Evolutionary conservation across 805 yeast genomes (phyloP).

Genomic region (Ogataea zsoltii): DNA sequence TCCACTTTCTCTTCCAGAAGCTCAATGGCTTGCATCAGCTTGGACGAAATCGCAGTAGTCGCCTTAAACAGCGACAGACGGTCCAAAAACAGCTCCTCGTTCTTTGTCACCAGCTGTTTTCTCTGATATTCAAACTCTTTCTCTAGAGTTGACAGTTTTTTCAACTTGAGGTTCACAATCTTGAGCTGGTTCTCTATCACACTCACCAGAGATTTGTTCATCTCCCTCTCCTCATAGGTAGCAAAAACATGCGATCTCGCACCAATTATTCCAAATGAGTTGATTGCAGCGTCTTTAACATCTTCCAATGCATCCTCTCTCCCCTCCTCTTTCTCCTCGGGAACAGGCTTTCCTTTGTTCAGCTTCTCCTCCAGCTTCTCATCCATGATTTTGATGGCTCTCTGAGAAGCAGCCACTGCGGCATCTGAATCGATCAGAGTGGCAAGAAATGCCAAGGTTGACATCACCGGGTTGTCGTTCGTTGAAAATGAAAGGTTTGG

Average conservation of each 20-base stretch:
- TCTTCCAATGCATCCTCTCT: constrained; percentile 28
- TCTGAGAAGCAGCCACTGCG: constrained; percentile 75
- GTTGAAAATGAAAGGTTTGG: constrained; percentile 83
- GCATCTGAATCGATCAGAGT: constrained; percentile 83
- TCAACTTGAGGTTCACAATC: constrained; percentile 64
- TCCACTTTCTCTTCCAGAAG: constrained; percentile 17
- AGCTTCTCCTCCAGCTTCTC: constrained; percentile 42
- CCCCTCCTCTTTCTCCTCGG: constrained; percentile 14
- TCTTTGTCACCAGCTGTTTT: constrained; percentile 57
- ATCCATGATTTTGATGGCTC: constrained; percentile 56
- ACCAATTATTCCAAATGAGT: constrained; percentile 77
- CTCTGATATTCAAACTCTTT: constrained; percentile 65
- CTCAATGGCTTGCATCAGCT: constrained; percentile 41
- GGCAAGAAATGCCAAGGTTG: constrained; percentile 86
- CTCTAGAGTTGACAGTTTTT: constrained; percentile 60
- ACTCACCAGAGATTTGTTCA: constrained; percentile 56
- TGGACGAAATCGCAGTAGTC: constrained; percentile 50
- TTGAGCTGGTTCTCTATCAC: constrained; percentile 63
- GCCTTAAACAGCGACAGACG: constrained; percentile 65
- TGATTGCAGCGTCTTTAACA: constrained; percentile 60
- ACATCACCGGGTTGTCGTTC: constrained; percentile 89
- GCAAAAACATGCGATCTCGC: constrained; percentile 80
- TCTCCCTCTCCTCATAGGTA: constrained; percentile 75
- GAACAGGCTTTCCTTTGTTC: constrained; percentile 31
- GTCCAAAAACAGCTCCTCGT: constrained; percentile 66